Conservation (phyloP, 306 rosid genomes). For the Rosa chinensis region DNA sequence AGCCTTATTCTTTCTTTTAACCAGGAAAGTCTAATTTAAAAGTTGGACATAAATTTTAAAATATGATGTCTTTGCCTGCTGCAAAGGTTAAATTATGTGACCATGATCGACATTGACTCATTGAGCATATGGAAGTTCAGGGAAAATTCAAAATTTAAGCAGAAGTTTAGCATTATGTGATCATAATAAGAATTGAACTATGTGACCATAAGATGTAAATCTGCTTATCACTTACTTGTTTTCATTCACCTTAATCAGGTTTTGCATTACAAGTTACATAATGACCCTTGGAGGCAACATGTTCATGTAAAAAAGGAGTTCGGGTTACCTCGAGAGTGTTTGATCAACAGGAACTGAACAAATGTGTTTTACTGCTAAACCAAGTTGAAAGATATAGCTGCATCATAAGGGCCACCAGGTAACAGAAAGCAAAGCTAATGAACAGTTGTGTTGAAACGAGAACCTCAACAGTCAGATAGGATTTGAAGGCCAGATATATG, state of each 20-base stretch:
- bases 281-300: constrained; percentile 78
- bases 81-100: background rate
- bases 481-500: no score
- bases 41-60: background rate
- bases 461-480: background rate
- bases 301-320: constrained; percentile 45
- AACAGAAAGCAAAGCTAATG: constrained; percentile 1
- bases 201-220: constrained; percentile 1
- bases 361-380: background rate
- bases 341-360: constrained; percentile 41
- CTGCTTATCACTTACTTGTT: constrained; percentile 20
- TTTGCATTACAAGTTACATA: constrained; percentile 84
- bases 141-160: background rate
- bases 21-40: background rate
- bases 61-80: background rate
- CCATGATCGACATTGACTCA: background rate
- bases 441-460: background rate
- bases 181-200: background rate
- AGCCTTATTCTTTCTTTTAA: background rate
- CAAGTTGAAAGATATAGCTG: constrained; percentile 11
- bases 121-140: background rate
- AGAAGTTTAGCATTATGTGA: background rate
- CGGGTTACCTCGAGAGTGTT: constrained; percentile 71
- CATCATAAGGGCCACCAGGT: background rate
- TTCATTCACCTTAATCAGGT: constrained; percentile 41